These are phyloP conservation scores for Aspergillus neoniger DNA, from an alignment of 2,329 filamentous ascomycete genomes.

Conservation along the genomic window DNA sequence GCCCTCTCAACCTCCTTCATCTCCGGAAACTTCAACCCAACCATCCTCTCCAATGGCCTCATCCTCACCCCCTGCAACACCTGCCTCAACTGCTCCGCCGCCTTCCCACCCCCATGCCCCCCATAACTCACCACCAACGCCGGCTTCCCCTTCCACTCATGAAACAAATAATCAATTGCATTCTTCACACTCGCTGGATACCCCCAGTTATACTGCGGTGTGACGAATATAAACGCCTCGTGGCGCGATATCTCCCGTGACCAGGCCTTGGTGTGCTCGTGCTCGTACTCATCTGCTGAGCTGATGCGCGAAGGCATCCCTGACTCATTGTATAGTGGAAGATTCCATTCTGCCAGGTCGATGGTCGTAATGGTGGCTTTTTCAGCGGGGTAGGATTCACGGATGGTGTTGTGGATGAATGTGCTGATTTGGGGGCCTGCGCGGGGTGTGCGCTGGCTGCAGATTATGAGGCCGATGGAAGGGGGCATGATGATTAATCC, in stretches of 20 bases:
- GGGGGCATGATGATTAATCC: neutral
- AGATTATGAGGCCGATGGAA: slow-evolving; percentile 29
- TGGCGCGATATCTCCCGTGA: slow-evolving; percentile 35
- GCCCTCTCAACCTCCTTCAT: slow-evolving; percentile 25
- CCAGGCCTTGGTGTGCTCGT: slow-evolving; percentile 43
- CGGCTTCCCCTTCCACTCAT: slow-evolving; percentile 61
- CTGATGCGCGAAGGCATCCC: slow-evolving; percentile 40
- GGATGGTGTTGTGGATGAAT: slow-evolving; percentile 27
- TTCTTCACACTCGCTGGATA: slow-evolving; percentile 60
- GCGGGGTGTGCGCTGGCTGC: slow-evolving; percentile 36
- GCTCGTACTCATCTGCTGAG: slow-evolving; percentile 34
- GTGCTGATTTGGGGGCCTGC: slow-evolving; percentile 33
- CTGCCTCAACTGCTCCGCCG: slow-evolving; percentile 37
- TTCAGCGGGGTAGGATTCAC: neutral
- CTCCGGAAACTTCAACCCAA: slow-evolving; percentile 32
- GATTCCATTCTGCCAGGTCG: slow-evolving; percentile 20
- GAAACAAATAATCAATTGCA: slow-evolving; percentile 62
- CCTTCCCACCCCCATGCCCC: slow-evolving; percentile 43
- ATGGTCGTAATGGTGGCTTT: slow-evolving; percentile 2
- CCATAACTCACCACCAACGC: slow-evolving; percentile 59
- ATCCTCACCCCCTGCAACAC: slow-evolving; percentile 41
- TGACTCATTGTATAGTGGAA: slow-evolving; percentile 44
- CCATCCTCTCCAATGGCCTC: slow-evolving; percentile 33
- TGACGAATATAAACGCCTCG: slow-evolving; percentile 46
- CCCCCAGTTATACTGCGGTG: slow-evolving; percentile 57